Conservation (phyloP, 169 alveolate species). For the Neospora caninum region DNA sequence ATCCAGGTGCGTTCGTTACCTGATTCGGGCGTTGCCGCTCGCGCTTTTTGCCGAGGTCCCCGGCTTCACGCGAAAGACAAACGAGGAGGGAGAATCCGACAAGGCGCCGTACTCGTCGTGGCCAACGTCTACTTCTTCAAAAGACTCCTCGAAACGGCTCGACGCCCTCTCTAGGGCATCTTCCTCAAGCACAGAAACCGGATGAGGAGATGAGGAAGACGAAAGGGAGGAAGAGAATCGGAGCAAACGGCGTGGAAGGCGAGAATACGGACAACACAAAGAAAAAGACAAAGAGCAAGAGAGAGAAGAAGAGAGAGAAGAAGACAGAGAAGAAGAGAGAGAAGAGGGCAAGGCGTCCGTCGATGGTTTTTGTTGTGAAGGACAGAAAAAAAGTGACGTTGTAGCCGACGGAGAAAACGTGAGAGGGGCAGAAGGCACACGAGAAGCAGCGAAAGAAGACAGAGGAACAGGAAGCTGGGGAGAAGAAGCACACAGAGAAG, state of each 20-base stretch:
- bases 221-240: neutral
- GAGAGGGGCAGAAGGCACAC: no score
- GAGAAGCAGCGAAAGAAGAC: neutral
- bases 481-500: no score
- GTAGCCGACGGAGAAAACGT: no score
- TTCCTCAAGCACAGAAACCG: neutral
- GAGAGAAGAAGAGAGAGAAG: neutral
- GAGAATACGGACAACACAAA: neutral
- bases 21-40: neutral
- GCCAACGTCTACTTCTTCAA: slow-evolving; percentile 27
- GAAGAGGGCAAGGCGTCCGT: neutral
- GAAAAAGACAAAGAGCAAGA: neutral
- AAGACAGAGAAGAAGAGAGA: neutral
- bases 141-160: neutral
- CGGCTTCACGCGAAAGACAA: neutral
- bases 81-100: neutral
- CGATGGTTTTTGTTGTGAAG: neutral
- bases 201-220: slow-evolving; percentile 3
- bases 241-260: neutral
- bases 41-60: neutral
- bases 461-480: no score
- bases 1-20: neutral
- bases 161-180: neutral
- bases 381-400: neutral
- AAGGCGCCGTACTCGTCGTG: neutral